Base-by-base conservation (phyloP, 202 grass and related monocot genomes). In the Eragrostis tef region DNA sequence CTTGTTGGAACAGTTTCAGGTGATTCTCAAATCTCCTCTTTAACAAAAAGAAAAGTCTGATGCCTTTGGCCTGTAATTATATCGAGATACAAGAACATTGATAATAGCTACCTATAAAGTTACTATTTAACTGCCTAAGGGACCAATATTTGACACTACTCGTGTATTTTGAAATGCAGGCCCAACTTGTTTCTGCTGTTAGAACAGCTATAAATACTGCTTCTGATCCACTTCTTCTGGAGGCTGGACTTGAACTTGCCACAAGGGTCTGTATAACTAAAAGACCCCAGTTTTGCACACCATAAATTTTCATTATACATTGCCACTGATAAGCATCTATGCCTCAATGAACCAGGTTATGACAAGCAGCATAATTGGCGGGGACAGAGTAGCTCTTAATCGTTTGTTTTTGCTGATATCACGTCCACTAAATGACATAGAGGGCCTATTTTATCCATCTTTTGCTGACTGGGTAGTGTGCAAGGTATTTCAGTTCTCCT, bases 391-490 rank as follows among this genome's bases (percentile, higher is more conserved):
- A 46, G 92, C 90, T 80, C 90, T 98, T 73, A 98, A 86, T 79
- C 95, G 95, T 64, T 79, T 98, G 59, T 94, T 93, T 93, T 61
- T 87, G 49, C 82, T 98, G 72, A 98, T 98, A 87, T 89, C 90
- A 57, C 88, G 80, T n/a, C 95, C 87, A 19, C 77, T 98, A 64
- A 82, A 71, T 93, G 95, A 98, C 62, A 91, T 98, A 64, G 87
- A 93, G 73, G 95, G 84, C 81, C 84, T 98, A 48, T 93, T 86
- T 81, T 98, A 94, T 85, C 95, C 92, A 80, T 98, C 95, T 85
- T 98, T 98, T 81, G 90, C 95, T 57, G 95, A 98, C 73, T 98
- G 95, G 95, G 88, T 98, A 85, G 95, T 94, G 67, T 98, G 95
- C 83, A 98, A 98, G 94, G 94, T 97, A 93, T 78, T 77, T 42